Percentiles rank a stretch among this genome's conserved stretches.
Conservation (phyloP, 148 eudicot species). For the Suaeda aralocaspica region DNA sequence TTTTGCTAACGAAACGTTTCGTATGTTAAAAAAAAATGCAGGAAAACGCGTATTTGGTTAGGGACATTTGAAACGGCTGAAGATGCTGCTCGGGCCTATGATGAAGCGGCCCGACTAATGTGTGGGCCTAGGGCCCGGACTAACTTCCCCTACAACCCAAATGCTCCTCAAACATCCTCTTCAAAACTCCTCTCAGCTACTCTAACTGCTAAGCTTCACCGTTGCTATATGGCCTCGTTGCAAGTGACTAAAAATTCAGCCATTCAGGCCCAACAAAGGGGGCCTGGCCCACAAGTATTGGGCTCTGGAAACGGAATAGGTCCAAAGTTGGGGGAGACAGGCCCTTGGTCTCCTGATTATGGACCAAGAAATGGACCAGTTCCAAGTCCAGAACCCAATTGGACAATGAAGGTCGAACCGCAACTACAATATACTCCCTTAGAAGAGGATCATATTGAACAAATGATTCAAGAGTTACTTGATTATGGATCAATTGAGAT, state of each 20-base stretch:
- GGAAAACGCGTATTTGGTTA: conserved; percentile 83
- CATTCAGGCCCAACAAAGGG: conserved; percentile 32
- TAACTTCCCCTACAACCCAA: conserved; percentile 76
- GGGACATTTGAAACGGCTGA: conserved; percentile 83
- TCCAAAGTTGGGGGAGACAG: conserved; percentile 17
- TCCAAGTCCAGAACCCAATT: conserved; percentile 12
- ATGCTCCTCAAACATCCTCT: conserved; percentile 37
- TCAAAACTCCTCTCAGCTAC: conserved; percentile 70
- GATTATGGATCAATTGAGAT: conserved; percentile 66
- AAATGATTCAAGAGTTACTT: conserved; percentile 85
- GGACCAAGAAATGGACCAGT: conserved; percentile 15
- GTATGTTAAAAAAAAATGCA: conserved; percentile 16
- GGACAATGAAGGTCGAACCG: conserved; percentile 24
- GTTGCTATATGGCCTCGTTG: conserved; percentile 71
- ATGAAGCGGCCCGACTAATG: conserved; percentile 80
- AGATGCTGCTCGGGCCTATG: conserved; percentile 80
- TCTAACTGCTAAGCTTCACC: conserved; percentile 66
- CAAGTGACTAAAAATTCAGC: conserved; percentile 46
- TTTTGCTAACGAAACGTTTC: conserved; percentile 10
- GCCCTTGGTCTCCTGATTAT: conserved; percentile 14
- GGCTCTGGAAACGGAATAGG: not conserved
- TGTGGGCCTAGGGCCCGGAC: conserved; percentile 72
- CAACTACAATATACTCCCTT: conserved; percentile 34
- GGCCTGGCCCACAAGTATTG: not conserved
- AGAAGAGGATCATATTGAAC: conserved; percentile 85